Evolutionary conservation across 139 green algal species (phyloP).

Genomic region (Dunaliella primolecta): DNA sequence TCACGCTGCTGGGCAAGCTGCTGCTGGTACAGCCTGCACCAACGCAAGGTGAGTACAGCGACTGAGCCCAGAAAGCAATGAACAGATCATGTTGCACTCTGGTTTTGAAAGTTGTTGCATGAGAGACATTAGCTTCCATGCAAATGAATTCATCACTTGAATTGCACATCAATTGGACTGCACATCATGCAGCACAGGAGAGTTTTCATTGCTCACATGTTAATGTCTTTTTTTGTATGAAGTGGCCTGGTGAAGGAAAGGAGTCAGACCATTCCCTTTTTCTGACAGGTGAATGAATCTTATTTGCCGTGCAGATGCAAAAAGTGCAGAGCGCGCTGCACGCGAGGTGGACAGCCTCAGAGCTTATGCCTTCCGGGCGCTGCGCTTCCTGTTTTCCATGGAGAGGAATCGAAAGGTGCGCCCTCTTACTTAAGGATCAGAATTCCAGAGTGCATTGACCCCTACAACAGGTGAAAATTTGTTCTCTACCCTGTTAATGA

Average conservation of each 20-base stretch:
- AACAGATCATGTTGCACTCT: background rate
- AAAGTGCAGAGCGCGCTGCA: background rate
- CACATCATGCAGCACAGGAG: no score
- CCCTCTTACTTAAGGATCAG: background rate
- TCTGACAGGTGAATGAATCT: no score
- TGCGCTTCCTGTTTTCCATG: conserved; percentile 53
- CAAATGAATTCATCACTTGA: background rate
- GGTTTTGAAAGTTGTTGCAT: no score
- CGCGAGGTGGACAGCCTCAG: conserved; percentile 30
- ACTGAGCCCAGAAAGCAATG: no score
- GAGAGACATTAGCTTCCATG: background rate
- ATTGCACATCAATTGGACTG: no score
- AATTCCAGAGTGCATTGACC: background rate
- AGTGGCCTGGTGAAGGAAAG: no score
- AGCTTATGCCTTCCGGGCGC: conserved; percentile 42
- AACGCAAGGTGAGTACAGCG: background rate
- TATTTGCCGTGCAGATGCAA: conserved; percentile 1
- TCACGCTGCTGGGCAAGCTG: conserved; percentile 49
- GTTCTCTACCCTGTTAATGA: no score
- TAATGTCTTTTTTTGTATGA: no score
- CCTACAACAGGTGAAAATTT: no score
- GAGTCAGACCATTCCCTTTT: no score
- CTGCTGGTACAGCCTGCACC: conserved; percentile 29
- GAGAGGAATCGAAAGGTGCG: conserved; percentile 49
- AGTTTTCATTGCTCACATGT: no score